Evolutionary conservation across 2,329 filamentous ascomycete genomes (phyloP), one percentile per base, ranked within the genome.

Genomic region (Fusarium staphyleae): DNA sequence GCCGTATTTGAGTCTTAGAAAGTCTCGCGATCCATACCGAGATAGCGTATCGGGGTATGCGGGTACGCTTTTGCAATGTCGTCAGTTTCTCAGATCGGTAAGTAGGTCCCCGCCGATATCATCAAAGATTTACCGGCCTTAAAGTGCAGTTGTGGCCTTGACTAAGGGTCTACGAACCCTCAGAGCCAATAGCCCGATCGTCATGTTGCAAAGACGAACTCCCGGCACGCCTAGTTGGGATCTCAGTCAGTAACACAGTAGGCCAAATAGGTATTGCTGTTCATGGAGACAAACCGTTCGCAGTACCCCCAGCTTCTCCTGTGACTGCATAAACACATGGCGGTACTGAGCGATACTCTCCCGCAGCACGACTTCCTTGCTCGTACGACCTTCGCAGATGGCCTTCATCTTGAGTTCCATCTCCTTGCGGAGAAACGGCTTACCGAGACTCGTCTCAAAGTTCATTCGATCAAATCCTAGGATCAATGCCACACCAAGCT

Each of bases 361-460:
- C 48, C 87, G 81, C 34, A 99, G 82, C 39, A 99, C 90, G 15
- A 85, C 83, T 47, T 84, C 81, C 67, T 86, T 88, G 28, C 87
- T 90, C 60, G 86, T 89, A 44, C 84, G 86, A 19, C 95, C 95
- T 54, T 93, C 92, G 74, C 95, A 98, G 51, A 99, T 97, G 52
- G 90, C 91, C 71, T 93, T 95, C 93, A 99, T 97, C 72, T 92
- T 91, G 57, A 91, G 77, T 75, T 99, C 95, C 91, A 97, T 97
- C 79, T 99, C 92, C 74, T 98, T 98, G 50, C 95, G 87, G 55
- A 99, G 78, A 70, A 98, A 98, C 1, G 95, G 95, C 74, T 98
- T 98, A 71, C 92, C 91, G 43, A 99, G 82, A 68, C 92, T 97
- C 35, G 89, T 92, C 66, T 96, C 93, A 59, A 96, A 88, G 50